These are phyloP conservation scores for Exophiala sp. DNA, from an alignment of 2,329 filamentous ascomycete species.

Conservation along the genomic window DNA sequence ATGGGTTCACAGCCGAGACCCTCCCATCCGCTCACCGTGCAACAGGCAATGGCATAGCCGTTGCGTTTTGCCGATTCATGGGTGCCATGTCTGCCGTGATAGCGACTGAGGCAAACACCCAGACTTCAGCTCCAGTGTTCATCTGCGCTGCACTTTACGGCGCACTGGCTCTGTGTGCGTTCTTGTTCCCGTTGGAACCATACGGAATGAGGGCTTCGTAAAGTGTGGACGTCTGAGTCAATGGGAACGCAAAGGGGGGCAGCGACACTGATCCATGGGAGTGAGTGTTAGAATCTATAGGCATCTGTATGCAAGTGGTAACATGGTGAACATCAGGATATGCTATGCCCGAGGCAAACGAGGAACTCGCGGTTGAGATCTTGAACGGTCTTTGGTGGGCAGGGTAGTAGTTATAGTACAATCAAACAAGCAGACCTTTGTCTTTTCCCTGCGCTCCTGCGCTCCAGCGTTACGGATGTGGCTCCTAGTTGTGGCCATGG, in stretches of 20 bases:
- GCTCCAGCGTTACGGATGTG: too few relatives aligned
- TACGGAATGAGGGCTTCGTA: neutral
- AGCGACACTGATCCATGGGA: too few relatives aligned
- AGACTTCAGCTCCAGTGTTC: constrained; percentile 33
- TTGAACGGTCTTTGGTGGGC: too few relatives aligned
- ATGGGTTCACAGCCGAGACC: constrained; percentile 58
- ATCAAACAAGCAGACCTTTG: too few relatives aligned
- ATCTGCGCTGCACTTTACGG: constrained; percentile 35
- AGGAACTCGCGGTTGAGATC: too few relatives aligned
- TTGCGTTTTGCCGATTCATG: constrained; percentile 68
- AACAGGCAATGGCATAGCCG: constrained; percentile 69
- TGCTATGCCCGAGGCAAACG: too few relatives aligned
- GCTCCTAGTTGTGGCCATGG: too few relatives aligned
- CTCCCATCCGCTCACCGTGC: constrained; percentile 62
- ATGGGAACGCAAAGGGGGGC: neutral
- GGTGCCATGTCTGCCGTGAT: constrained; percentile 64
- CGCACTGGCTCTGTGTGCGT: constrained; percentile 26
- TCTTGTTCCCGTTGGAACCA: constrained; percentile 12
- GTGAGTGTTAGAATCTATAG: too few relatives aligned
- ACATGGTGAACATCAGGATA: too few relatives aligned
- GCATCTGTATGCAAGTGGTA: too few relatives aligned
- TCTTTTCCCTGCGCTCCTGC: too few relatives aligned
- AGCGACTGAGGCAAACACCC: constrained; percentile 16
- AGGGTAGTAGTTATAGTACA: too few relatives aligned
- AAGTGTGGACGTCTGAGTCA: neutral